Conservation (phyloP, 345 rosid species). For the Citrus reticulata region DNA sequence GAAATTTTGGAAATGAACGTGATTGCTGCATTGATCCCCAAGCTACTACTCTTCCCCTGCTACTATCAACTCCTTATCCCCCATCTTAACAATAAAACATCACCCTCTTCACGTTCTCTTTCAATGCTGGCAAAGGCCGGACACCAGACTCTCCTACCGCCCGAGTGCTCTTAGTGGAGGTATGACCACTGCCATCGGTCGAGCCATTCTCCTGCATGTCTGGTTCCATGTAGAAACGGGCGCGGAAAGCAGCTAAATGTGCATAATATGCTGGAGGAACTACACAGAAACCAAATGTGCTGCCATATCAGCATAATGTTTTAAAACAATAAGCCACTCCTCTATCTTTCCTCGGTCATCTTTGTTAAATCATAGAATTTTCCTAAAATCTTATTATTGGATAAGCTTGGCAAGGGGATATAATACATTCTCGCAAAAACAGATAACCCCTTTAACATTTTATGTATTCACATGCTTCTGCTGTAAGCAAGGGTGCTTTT, state of each 20-base stretch:
- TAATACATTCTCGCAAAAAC: too few species aligned
- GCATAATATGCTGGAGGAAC: conserved; percentile 99
- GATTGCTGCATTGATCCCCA: conserved; percentile 7
- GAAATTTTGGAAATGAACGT: neutral
- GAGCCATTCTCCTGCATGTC: conserved; percentile 80
- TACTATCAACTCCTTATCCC: neutral
- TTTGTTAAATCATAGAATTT: neutral
- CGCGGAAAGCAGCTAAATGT: conserved; percentile 95
- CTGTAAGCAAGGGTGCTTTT: too few species aligned
- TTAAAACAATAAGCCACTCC: neutral
- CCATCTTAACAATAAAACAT: conserved; percentile 81
- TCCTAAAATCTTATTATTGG: neutral
- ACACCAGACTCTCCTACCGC: conserved; percentile 53
- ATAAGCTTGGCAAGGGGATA: neutral
- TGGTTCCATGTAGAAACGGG: conserved; percentile 95
- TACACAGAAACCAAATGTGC: conserved; percentile 24
- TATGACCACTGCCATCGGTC: conserved; percentile 29
- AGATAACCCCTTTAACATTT: too few species aligned
- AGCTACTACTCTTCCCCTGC: neutral
- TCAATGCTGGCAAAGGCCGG: conserved; percentile 87
- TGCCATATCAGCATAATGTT: neutral
- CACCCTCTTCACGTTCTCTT: conserved; percentile 96
- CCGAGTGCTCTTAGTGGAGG: conserved; percentile 30
- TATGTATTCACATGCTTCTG: neutral
- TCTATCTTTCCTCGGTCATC: neutral